Percentiles rank a stretch among this genome's conserved stretches.
Evolutionary conservation across 73 alveolate genomes (phyloP).

Genomic region (Halteria grandinella): DNA sequence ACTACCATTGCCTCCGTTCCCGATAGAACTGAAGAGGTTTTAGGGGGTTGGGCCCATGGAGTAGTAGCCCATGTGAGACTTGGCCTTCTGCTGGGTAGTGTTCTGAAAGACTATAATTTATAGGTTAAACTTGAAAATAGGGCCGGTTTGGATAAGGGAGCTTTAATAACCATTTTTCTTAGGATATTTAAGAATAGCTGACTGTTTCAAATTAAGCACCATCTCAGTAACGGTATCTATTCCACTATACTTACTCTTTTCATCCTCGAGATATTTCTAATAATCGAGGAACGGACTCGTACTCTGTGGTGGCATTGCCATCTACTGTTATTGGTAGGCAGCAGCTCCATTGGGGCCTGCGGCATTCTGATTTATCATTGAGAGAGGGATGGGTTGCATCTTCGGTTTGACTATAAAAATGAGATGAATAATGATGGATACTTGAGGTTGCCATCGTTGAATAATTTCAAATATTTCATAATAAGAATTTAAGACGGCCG

Average conservation of each 20-base stretch:
- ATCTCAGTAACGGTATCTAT: too few species aligned
- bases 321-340: background rate
- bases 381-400: background rate
- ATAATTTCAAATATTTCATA: too few species aligned
- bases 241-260: slow-evolving; percentile 7
- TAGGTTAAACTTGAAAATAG: background rate
- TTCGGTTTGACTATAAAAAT: too few species aligned
- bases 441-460: too few species aligned
- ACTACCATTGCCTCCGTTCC: too few species aligned
- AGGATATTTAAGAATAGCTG: too few species aligned
- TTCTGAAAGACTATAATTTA: background rate
- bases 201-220: too few species aligned
- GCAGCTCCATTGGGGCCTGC: background rate
- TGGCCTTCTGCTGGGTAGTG: slow-evolving; percentile 28
- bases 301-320: background rate
- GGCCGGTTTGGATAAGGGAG: too few species aligned
- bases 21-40: slow-evolving; percentile 18
- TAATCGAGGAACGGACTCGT: slow-evolving; percentile 38
- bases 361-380: background rate
- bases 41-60: slow-evolving; percentile 35
- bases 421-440: too few species aligned
- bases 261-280: slow-evolving; percentile 47
- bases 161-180: too few species aligned
- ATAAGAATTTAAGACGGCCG: background rate
- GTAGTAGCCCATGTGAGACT: slow-evolving; percentile 28